These are phyloP conservation scores for Pseudozyma pruni DNA, from an alignment of 1,284 basidiomycete genomes.

Conservation along the genomic window DNA sequence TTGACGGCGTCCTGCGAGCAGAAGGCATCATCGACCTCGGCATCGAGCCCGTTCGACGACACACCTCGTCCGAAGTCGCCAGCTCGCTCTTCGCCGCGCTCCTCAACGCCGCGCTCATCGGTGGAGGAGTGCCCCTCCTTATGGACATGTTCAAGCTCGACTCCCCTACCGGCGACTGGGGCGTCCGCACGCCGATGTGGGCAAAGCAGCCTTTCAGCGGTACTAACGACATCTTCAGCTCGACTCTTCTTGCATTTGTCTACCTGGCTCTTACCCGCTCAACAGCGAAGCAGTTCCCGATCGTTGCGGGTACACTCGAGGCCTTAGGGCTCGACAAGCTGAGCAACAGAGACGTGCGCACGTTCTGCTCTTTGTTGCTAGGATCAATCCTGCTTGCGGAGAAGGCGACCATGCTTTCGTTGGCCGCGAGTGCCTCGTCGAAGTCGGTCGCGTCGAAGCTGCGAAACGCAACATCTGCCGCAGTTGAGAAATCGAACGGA, in stretches of 20 bases:
- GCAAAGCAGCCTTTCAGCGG: conserved; percentile 30
- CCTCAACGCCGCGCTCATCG: conserved; percentile 49
- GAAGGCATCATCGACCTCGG: conserved; percentile 57
- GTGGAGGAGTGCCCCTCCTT: conserved; percentile 55
- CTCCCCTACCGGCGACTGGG: conserved; percentile 52
- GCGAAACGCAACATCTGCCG: too few species aligned
- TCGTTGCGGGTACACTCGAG: conserved; percentile 2
- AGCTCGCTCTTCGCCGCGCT: conserved; percentile 47
- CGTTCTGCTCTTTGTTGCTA: conserved; percentile 24
- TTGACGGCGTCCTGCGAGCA: conserved; percentile 55
- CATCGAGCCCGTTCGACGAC: conserved; percentile 34
- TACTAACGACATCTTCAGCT: conserved; percentile 47
- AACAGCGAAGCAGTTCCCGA: background rate
- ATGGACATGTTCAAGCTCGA: conserved; percentile 53
- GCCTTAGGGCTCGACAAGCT: conserved; percentile 6
- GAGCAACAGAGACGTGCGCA: conserved; percentile 13
- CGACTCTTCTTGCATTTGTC: conserved; percentile 22
- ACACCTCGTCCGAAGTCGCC: conserved; percentile 35
- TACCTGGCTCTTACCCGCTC: conserved; percentile 20
- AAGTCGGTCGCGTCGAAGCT: background rate
- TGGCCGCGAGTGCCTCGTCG: background rate
- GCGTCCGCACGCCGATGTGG: conserved; percentile 48
- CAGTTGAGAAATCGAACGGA: background rate
- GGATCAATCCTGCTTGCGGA: conserved; percentile 21
- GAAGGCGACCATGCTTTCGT: conserved; percentile 17